These are phyloP conservation scores for Eurotiales sp. DNA, from an alignment of 2,329 filamentous ascomycete species.

Conservation along the genomic window DNA sequence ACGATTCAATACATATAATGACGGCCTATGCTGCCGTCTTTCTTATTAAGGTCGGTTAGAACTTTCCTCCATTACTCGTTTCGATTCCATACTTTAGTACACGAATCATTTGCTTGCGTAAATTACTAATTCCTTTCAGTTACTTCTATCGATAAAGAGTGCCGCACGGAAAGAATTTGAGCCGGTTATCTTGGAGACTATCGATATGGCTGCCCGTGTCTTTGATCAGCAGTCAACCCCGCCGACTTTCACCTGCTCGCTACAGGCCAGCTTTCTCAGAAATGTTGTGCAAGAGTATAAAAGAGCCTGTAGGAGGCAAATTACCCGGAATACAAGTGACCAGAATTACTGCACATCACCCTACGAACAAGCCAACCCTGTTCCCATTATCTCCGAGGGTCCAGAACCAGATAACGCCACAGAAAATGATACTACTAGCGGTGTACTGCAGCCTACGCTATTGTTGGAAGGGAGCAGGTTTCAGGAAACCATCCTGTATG, in stretches of 20 bases:
- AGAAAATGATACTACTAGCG: not conserved
- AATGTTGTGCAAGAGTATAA: not conserved
- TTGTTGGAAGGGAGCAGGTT: not conserved
- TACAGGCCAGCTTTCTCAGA: constrained; percentile 3
- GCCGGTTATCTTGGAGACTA: not conserved
- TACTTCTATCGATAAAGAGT: not conserved
- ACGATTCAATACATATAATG: constrained; percentile 43
- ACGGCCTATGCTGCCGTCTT: constrained; percentile 39
- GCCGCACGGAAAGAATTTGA: not conserved
- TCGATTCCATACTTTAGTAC: too few relatives aligned
- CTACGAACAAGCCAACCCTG: not conserved
- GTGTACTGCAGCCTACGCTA: not conserved
- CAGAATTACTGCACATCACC: not conserved
- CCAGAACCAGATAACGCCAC: not conserved
- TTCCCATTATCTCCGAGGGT: not conserved
- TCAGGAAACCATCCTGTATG: not conserved
- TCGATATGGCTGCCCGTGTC: not conserved
- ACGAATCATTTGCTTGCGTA: not conserved
- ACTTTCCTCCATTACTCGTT: too few relatives aligned
- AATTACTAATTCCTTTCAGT: not conserved
- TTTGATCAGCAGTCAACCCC: constrained; percentile 5
- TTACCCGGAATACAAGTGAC: not conserved
- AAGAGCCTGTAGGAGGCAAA: not conserved
- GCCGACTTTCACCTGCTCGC: not conserved
- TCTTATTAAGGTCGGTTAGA: constrained; percentile 26